Evolutionary conservation across 495 filamentous ascomycete species (phyloP), one percentile per base, ranked within the genome.

Genomic region (Penicillium alfredii): DNA sequence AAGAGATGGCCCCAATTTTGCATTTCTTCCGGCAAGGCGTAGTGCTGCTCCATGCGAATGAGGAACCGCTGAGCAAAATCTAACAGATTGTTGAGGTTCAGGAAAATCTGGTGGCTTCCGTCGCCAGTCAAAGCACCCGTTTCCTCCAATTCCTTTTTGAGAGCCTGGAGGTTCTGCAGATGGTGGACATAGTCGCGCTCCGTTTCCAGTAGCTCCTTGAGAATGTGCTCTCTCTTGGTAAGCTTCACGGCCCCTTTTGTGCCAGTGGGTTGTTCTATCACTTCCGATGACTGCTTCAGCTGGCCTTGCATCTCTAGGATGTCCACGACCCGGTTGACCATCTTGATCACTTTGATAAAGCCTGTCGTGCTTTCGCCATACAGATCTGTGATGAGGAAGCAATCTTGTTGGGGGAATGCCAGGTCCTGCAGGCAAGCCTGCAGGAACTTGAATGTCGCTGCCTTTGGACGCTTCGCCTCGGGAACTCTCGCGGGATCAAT

Each of bases 101-200:
- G 70, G 66, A 98, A 98, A 46, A 98, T 94, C 53, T 88, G 80
- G 62, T 97, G 92, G 16, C 94, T 81, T 10, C 80, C 74, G 60
- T 98, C 93, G 33, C 92, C 89, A 4, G 88, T 80, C 41, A 97
- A 78, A 22, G 87, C 76, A 25, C 88, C 87, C 30, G 83, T 86
- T 49, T 89, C 80, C 51, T 96, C 87, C 20, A 97, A 66, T 16
- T 80, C 77, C 49, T 86, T 92, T 69, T 96, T 96, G 39, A 97
- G 76, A 33, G 88, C 82, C 53, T 97, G 89, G 11, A 98, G 61
- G 44, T 89, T 88, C 53, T 97, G 90, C 17, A 98, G 69, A 65
- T 97, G 89, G 51, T 97, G 90, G n/a, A 97, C 93, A 45, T 98
- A 98, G 55, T 94, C 93, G 25, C 92, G 81, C 58, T 98, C 92